These are phyloP conservation scores for Spongospora subterranea DNA, from an alignment of 208 protist genomes.

Conservation along the genomic window DNA sequence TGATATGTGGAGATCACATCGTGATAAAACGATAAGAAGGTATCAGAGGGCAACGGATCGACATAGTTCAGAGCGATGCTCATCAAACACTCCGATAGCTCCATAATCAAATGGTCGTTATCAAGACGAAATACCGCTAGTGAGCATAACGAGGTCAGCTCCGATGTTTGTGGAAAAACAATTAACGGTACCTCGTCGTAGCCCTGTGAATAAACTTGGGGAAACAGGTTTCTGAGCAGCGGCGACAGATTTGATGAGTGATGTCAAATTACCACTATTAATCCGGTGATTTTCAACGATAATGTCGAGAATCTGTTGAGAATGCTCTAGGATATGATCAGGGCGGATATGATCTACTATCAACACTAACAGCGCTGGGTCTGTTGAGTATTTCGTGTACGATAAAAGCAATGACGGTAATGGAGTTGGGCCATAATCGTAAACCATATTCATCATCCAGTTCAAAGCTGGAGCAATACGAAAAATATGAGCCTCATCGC, in stretches of 20 bases:
- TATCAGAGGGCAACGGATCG: background rate
- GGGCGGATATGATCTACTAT: background rate
- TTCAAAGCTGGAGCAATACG: background rate
- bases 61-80: background rate
- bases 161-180: background rate
- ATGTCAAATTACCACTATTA: background rate
- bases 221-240: background rate
- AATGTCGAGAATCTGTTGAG: background rate
- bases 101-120: background rate
- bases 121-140: background rate
- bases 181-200: background rate
- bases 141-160: too few species aligned
- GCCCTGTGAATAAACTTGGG: background rate
- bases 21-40: background rate
- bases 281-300: constrained; percentile 8
- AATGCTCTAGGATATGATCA: background rate
- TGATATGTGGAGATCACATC: too few species aligned
- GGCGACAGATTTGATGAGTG: background rate
- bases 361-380: background rate
- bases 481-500: background rate
- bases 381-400: background rate
- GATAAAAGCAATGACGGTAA: background rate
- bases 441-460: background rate
- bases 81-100: background rate
- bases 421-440: background rate